Evolutionary conservation across 805 yeast genomes (phyloP).

Genomic region (Zygotorulaspora chibaensis): DNA sequence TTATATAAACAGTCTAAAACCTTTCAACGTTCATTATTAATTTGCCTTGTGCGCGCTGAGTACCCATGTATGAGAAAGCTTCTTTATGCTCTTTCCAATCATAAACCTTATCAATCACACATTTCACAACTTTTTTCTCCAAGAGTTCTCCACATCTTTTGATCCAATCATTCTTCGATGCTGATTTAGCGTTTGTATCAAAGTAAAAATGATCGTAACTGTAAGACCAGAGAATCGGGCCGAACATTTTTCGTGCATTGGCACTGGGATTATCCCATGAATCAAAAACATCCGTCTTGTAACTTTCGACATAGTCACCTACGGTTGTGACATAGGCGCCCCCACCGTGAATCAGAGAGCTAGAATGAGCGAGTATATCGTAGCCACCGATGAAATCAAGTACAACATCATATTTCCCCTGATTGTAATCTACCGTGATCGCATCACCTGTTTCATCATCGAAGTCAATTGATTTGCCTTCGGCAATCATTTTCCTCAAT

Average conservation of each 20-base stretch:
- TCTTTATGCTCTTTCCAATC: conserved; percentile 50
- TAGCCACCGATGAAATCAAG: conserved; percentile 70
- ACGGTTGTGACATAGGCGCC: conserved; percentile 55
- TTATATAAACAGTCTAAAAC: conserved; percentile 26
- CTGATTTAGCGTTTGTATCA: conserved; percentile 29
- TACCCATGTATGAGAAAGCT: conserved; percentile 51
- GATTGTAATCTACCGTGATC: conserved; percentile 26
- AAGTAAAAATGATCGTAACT: conserved; percentile 37
- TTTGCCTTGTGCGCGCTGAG: conserved; percentile 63
- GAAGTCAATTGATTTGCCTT: conserved; percentile 35
- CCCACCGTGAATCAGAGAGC: conserved; percentile 43
- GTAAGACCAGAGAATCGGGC: conserved; percentile 36
- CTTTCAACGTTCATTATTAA: conserved; percentile 48
- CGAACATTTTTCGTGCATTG: conserved; percentile 36
- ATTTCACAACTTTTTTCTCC: conserved; percentile 42
- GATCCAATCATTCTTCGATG: conserved; percentile 38
- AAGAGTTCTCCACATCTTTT: conserved; percentile 43
- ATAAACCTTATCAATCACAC: conserved; percentile 52
- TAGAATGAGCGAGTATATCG: conserved; percentile 44
- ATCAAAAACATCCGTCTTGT: conserved; percentile 35
- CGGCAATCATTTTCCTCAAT: conserved; percentile 28
- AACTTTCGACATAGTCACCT: conserved; percentile 53
- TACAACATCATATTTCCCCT: conserved; percentile 57
- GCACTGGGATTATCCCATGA: conserved; percentile 37
- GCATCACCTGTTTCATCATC: conserved; percentile 28